Evolutionary conservation across 805 yeast genomes (phyloP).

Genomic region (Candida argentea): DNA sequence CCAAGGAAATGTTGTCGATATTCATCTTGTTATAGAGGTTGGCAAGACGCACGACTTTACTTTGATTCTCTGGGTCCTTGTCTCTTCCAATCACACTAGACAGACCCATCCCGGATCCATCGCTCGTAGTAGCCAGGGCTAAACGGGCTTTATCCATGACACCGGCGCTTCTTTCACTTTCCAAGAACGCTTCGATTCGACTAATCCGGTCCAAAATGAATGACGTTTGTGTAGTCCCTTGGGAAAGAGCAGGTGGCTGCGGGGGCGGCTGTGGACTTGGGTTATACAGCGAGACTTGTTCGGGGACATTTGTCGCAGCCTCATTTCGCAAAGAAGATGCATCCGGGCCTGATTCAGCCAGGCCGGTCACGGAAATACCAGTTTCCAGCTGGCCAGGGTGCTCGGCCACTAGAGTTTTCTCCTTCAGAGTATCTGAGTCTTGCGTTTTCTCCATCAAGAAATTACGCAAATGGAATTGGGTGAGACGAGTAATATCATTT

Average conservation of each 20-base stretch:
- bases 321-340: not conserved
- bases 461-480: slow-evolving; percentile 76
- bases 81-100: not conserved
- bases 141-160: slow-evolving; percentile 5
- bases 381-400: not conserved
- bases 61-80: slow-evolving; percentile 5
- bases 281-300: slow-evolving; percentile 1
- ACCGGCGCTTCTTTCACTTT: slow-evolving; percentile 6
- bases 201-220: slow-evolving; percentile 10
- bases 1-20: slow-evolving; percentile 69
- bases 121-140: slow-evolving; percentile 4
- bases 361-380: not conserved
- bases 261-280: slow-evolving; percentile 1
- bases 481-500: slow-evolving; percentile 81
- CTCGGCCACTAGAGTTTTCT: slow-evolving; percentile 1
- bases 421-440: slow-evolving; percentile 7
- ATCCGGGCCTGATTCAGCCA: too few species aligned
- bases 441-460: slow-evolving; percentile 50
- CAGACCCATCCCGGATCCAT: slow-evolving; percentile 1
- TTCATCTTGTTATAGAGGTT: slow-evolving; percentile 64
- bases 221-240: slow-evolving; percentile 8
- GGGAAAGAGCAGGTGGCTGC: slow-evolving; percentile 5
- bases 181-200: slow-evolving; percentile 7
- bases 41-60: slow-evolving; percentile 52
- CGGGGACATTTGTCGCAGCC: not conserved